Conservation (phyloP, 148 eudicot genomes). For the Chenopodium album region DNA sequence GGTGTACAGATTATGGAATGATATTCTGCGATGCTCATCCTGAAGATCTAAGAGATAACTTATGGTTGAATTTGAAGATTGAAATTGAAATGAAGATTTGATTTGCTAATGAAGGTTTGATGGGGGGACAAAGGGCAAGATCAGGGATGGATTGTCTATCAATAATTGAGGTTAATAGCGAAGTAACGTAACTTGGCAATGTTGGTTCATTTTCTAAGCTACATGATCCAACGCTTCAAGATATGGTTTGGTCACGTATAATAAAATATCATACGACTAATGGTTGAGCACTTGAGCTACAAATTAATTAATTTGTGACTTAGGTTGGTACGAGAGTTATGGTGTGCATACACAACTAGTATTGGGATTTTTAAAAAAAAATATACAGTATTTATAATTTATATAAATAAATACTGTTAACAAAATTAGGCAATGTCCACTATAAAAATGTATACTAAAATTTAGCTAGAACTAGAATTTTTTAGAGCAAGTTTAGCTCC, state of each 20-base stretch:
- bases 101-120: neutral
- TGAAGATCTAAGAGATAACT: neutral
- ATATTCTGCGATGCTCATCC: no score
- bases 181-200: constrained; percentile 6
- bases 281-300: neutral
- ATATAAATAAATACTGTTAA: no score
- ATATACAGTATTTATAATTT: no score
- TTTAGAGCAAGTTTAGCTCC: no score
- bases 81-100: neutral
- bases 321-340: no score
- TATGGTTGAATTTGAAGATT: neutral
- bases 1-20: no score
- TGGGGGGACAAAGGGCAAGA: neutral
- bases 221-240: constrained; percentile 10
- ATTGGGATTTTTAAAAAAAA: no score
- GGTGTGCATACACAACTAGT: no score
- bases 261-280: neutral
- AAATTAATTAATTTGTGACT: neutral
- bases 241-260: neutral
- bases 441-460: no score
- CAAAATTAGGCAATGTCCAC: no score
- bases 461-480: no score
- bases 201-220: constrained; percentile 22
- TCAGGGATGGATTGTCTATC: neutral
- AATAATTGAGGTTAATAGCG: constrained; percentile 8